phyloP scores from a whole-genome alignment of 768 basidiomycete genomes.

The Suillus sp. region DNA sequence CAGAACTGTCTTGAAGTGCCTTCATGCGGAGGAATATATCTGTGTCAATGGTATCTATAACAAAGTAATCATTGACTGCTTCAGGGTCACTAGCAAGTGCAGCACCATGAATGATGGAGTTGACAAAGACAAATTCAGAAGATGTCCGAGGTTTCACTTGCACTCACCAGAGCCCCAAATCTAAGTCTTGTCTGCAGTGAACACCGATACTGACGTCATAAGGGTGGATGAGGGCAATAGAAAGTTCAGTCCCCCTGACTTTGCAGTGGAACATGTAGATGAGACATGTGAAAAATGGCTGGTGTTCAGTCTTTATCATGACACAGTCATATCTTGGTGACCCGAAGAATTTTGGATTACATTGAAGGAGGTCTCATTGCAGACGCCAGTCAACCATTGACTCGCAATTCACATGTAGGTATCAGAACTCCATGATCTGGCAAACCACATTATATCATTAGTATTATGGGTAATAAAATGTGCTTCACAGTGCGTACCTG shows the following conservation, averaged over 20 bases:
- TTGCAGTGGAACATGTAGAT: slow-evolving; percentile 1
- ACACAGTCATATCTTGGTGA: not conserved
- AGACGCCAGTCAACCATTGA: slow-evolving; percentile 21
- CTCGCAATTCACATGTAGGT: slow-evolving; percentile 20
- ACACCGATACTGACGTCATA: not conserved
- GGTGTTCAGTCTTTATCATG: not conserved
- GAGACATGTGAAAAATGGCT: not conserved
- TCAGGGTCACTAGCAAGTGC: not conserved
- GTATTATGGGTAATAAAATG: too few species aligned
- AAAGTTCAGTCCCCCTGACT: not conserved
- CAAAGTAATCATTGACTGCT: not conserved
- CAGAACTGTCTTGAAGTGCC: not conserved
- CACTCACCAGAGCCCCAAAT: not conserved
- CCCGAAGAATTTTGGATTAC: slow-evolving; percentile 17
- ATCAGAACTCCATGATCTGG: not conserved
- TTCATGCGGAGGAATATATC: not conserved
- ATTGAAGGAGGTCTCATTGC: slow-evolving; percentile 18
- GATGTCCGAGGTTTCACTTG: not conserved
- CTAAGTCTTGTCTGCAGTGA: not conserved
- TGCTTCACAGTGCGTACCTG: too few species aligned
- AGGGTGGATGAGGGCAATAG: not conserved
- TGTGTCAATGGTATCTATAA: not conserved
- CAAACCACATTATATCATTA: too few species aligned
- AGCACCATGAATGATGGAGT: not conserved
- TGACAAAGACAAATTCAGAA: not conserved